A percentile compares a stretch with the other conserved stretches of the same genome.
Conservation (phyloP, 345 rosid genomes). For the Carallia pectinifolia region DNA sequence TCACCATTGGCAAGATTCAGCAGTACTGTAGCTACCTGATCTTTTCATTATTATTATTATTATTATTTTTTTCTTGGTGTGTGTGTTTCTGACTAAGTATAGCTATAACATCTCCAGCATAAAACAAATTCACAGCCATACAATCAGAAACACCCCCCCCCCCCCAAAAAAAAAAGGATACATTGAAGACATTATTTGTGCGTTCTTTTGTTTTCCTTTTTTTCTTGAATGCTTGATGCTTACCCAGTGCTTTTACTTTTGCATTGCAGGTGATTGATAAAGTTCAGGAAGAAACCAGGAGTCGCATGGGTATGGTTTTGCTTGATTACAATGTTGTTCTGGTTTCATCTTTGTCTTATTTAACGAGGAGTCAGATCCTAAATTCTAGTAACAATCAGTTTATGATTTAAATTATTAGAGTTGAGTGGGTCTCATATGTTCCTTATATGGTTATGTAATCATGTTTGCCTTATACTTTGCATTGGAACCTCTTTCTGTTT, state of each 20-base stretch:
- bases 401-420: no score
- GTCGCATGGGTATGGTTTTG: constrained; percentile 49
- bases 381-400: neutral
- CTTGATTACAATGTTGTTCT: neutral
- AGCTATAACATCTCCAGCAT: no score
- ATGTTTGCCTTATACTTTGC: neutral
- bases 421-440: no score
- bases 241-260: constrained; percentile 15
- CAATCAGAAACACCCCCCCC: no score
- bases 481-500: neutral
- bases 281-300: constrained; percentile 79
- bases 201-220: neutral
- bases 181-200: neutral
- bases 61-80: no score
- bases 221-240: neutral
- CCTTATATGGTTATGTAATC: no score
- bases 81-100: neutral
- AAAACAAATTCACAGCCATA: no score
- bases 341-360: neutral
- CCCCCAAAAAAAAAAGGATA: neutral
- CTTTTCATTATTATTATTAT: no score
- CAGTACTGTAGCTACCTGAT: neutral
- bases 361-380: neutral
- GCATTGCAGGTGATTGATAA: constrained; percentile 65
- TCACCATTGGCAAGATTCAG: neutral